A percentile compares a stretch with the other conserved stretches of the same genome.
These are phyloP conservation scores for Apiospora arundinis DNA, from an alignment of 2,329 filamentous ascomycete species.

Conservation along the genomic window DNA sequence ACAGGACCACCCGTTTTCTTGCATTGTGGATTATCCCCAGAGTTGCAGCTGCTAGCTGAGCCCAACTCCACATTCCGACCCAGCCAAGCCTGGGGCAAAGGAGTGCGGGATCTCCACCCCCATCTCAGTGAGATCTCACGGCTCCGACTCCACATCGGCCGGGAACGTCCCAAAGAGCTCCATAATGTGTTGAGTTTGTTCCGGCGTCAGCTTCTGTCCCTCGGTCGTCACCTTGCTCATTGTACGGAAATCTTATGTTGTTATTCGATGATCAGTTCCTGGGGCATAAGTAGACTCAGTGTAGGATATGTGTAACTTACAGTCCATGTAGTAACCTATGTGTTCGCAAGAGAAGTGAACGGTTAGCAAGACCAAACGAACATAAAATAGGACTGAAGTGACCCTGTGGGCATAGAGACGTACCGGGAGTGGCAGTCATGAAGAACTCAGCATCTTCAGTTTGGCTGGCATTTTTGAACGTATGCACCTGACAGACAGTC, in stretches of 20 bases:
- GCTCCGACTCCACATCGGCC: constrained; percentile 42
- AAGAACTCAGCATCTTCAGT: constrained; percentile 43
- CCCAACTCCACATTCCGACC: neutral
- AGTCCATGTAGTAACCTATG: constrained; percentile 45
- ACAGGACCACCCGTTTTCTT: neutral
- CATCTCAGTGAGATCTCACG: constrained; percentile 28
- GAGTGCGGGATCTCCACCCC: constrained; percentile 1
- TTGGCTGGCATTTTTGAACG: constrained; percentile 43
- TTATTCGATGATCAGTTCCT: neutral
- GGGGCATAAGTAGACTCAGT: neutral
- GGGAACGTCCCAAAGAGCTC: constrained; percentile 46
- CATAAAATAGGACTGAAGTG: neutral
- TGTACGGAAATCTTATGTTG: constrained; percentile 42
- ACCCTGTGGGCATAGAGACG: neutral
- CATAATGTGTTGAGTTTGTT: constrained; percentile 42
- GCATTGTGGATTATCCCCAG: constrained; percentile 4
- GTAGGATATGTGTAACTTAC: constrained; percentile 34
- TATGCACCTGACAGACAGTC: constrained; percentile 34
- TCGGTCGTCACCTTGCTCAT: constrained; percentile 38
- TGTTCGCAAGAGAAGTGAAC: neutral
- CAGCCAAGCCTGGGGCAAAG: neutral
- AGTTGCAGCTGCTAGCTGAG: neutral
- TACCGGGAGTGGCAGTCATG: constrained; percentile 45
- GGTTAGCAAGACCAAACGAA: neutral
- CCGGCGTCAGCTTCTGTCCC: constrained; percentile 35